Conservation (phyloP, 768 basidiomycete genomes). For the Lactarius tabidus region DNA sequence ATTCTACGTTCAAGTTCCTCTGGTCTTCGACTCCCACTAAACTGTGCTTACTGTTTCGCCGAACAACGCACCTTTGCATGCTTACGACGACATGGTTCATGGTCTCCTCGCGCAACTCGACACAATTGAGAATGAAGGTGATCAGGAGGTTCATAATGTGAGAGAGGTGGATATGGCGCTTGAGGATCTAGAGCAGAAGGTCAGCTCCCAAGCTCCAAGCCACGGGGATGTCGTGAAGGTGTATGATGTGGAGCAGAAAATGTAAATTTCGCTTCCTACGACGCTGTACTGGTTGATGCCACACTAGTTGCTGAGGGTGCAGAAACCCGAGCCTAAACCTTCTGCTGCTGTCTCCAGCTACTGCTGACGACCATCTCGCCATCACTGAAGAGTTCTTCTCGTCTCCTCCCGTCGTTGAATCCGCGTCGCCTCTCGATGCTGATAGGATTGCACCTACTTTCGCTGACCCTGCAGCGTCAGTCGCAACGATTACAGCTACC, state of each 20-base stretch:
- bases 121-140: slow-evolving; percentile 61
- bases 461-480: not conserved
- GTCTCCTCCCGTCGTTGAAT: not conserved
- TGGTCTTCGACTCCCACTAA: slow-evolving; percentile 10
- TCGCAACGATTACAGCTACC: not conserved
- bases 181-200: no score
- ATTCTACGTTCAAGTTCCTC: slow-evolving; percentile 16
- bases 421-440: not conserved
- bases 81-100: slow-evolving; percentile 56
- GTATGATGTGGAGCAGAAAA: not conserved
- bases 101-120: slow-evolving; percentile 65
- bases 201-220: no score
- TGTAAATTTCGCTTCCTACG: not conserved
- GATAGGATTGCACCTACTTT: not conserved
- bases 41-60: slow-evolving; percentile 54
- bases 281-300: not conserved
- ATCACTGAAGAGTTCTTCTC: slow-evolving; percentile 3
- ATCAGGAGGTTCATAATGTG: slow-evolving; percentile 38
- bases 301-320: not conserved
- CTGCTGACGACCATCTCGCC: not conserved
- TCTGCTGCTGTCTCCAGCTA: not conserved
- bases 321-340: not conserved
- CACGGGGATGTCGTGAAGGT: not conserved
- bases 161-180: no score
- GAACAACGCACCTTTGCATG: slow-evolving; percentile 56